Base-by-base conservation (phyloP, 2,329 filamentous ascomycete species). In the Plenodomus biglobosus region DNA sequence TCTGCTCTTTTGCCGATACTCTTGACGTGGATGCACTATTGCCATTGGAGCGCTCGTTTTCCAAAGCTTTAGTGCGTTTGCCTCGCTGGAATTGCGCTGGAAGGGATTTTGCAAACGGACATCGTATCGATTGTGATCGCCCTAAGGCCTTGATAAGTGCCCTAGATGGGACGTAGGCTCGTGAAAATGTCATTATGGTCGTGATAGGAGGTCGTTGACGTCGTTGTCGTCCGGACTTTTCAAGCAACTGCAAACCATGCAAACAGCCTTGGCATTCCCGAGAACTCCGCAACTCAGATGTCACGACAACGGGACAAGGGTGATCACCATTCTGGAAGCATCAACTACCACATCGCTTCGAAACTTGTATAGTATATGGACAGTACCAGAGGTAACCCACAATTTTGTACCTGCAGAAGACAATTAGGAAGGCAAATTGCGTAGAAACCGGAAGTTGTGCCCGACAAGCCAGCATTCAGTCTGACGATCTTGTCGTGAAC, bases 231-330 rank as follows among this genome's bases (percentile, higher is more conserved):
- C 21, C 34, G 32, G 50, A 50, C 43, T 54, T 57, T 56, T 45
- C 50, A 41, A 1, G 24, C 8, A 24, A 13, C 19, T 47, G 49
- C 60, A 58, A 55, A 58, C 47, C 30, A 32, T 46, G 54, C 56
- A 57, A 57, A 61, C 54, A 39, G 32, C 42, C 61, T 65, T 65
- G 61, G 62, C 63, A 59, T 49, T 32, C 32, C 59, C 57, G 61
- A 48, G 50, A 55, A 54, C 55, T 61, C 57, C 59, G 55, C 58
- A 55, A 47, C 27, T 38, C 20, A 16, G 22, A 24, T 11, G 11
- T 24, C 22, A 24, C 27, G 15, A 32, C 13, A 10, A 32, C 27
- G 27, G 3, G 6, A 11, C 8, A 32, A 15, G n/a, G n/a, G n/a
- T n/a, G n/a, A n/a, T n/a, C n/a, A n/a, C n/a, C n/a, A n/a, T n/a